Evolutionary conservation across 768 basidiomycete genomes (phyloP).

Genomic region (Boletus sp.): DNA sequence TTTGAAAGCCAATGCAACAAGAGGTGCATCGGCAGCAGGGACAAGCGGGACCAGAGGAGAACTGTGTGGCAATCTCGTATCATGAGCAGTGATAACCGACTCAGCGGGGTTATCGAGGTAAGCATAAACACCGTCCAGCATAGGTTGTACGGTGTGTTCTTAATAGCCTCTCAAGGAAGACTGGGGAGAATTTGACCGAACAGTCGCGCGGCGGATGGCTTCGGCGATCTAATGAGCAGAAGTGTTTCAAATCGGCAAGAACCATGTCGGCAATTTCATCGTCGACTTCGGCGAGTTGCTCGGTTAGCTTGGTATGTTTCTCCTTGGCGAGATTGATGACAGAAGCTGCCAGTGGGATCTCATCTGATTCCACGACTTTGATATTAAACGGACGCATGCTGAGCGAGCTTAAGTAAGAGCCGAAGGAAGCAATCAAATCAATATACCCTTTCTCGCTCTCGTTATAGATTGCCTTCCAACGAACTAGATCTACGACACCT

Average conservation of each 20-base stretch:
- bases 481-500: conserved; percentile 92
- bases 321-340: conserved; percentile 71
- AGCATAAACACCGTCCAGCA: conserved; percentile 93
- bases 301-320: conserved; percentile 90
- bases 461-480: conserved; percentile 94
- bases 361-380: conserved; percentile 76
- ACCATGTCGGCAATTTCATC: conserved; percentile 92
- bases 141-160: conserved; percentile 95
- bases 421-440: background rate
- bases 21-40: conserved; percentile 82
- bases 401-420: background rate
- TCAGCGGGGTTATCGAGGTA: conserved; percentile 92
- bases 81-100: conserved; percentile 74
- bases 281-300: conserved; percentile 94
- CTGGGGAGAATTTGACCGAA: conserved; percentile 88
- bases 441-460: conserved; percentile 90
- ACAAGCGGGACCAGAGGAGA: conserved; percentile 74
- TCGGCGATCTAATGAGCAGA: conserved; percentile 68
- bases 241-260: conserved; percentile 79
- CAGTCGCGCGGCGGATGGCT: conserved; percentile 88
- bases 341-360: conserved; percentile 66
- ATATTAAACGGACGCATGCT: conserved; percentile 46
- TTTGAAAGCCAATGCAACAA: conserved; percentile 97
- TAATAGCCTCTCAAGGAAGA: conserved; percentile 95
- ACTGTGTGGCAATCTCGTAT: conserved; percentile 62